phyloP scores from a whole-genome alignment of 73 alveolate genomes.

The Paraurostyla sp. region DNA sequence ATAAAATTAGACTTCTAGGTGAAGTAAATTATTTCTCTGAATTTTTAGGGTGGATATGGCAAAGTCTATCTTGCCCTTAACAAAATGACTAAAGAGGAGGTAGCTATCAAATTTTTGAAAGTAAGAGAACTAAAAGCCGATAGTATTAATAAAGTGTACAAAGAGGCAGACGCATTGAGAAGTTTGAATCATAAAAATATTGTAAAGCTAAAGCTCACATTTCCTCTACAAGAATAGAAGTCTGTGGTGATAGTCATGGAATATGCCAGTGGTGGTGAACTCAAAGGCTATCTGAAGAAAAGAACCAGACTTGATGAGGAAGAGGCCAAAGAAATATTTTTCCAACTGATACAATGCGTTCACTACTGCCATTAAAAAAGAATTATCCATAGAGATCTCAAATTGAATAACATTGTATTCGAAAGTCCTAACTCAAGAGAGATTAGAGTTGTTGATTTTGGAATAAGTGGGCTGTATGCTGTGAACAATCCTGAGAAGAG shows the following conservation, averaged over 20 bases:
- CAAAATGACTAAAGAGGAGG: conserved; percentile 63
- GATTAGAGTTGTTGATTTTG: conserved; percentile 71
- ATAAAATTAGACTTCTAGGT: conserved; percentile 49
- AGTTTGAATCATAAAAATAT: conserved; percentile 70
- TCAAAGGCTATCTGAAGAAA: conserved; percentile 65
- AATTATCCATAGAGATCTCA: conserved; percentile 60
- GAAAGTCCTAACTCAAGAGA: conserved; percentile 35
- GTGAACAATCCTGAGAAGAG: conserved; percentile 54
- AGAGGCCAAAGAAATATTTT: conserved; percentile 65
- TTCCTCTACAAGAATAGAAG: conserved; percentile 65
- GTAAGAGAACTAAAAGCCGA: conserved; percentile 64
- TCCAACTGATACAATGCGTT: conserved; percentile 40
- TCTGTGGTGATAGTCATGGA: conserved; percentile 73
- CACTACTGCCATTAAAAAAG: conserved; percentile 46
- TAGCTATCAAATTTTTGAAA: conserved; percentile 69
- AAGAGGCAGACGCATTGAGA: conserved; percentile 74
- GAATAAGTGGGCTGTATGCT: conserved; percentile 55
- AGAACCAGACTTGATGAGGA: conserved; percentile 64
- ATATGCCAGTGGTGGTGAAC: conserved; percentile 82
- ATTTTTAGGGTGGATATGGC: conserved; percentile 58
- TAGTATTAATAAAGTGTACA: conserved; percentile 72
- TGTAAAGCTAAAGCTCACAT: conserved; percentile 67
- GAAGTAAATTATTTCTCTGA: not conserved
- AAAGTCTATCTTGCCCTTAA: conserved; percentile 46
- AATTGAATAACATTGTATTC: conserved; percentile 48